Evolutionary conservation across 176 grass and related monocot species (phyloP).

Genomic region (Hsuehochloa calcarea): DNA sequence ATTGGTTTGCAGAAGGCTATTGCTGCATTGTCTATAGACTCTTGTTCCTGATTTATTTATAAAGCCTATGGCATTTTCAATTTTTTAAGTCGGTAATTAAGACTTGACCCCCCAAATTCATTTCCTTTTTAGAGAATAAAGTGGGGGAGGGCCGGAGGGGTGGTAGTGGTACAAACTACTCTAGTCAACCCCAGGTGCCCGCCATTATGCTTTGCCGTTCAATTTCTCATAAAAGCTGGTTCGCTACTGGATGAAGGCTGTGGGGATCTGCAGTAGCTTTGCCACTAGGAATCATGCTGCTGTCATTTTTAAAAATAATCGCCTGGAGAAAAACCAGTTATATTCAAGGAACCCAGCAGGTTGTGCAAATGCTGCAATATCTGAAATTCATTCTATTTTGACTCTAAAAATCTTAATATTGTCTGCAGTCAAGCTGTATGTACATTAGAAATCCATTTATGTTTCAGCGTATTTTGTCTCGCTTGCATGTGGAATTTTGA

Average conservation of each 20-base stretch:
- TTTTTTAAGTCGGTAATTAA: background rate
- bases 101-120: background rate
- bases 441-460: slow-evolving; percentile 1
- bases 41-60: background rate
- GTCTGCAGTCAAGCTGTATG: background rate
- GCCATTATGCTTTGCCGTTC: background rate
- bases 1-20: background rate
- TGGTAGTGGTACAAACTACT: background rate
- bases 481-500: slow-evolving; percentile 8
- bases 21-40: background rate
- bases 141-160: background rate
- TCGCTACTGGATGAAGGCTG: background rate
- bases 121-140: background rate
- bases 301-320: background rate
- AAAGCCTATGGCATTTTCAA: background rate
- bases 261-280: background rate
- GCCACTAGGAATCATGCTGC: background rate
- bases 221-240: background rate
- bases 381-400: background rate
- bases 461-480: background rate
- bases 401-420: background rate
- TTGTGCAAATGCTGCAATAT: background rate
- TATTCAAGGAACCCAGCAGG: background rate
- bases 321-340: background rate
- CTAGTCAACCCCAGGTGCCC: background rate